Evolutionary conservation across 306 rosid genomes (phyloP), one percentile per base, ranked within the genome.

Genomic region (Dalbergia cultrata): DNA sequence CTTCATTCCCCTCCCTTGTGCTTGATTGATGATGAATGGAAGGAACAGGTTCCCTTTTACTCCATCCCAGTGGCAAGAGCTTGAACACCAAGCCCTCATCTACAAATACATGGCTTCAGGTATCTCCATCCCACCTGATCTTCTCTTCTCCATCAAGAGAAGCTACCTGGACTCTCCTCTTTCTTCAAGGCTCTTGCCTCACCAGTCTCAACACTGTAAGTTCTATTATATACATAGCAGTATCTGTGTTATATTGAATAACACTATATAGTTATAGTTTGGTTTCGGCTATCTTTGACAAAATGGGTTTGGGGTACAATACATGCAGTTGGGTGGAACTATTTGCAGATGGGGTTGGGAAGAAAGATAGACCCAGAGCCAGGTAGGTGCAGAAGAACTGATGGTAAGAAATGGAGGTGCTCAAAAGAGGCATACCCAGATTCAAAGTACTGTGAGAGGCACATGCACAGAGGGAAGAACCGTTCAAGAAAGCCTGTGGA

Each of bases 401-500:
- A 95, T 83, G 99, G 99, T 6, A 93, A 95, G 70, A 95, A 95
- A 77, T 95, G 98, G 99, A 91, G 99, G 79, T 95, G 99, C 34
- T 93, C 99, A 18, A 95, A 95, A 80, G 99, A 93, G 66, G 99
- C 99, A 5, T 95, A 84, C 80, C 92, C 92, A 60, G 97, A 93
- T 86, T 95, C 99, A 0, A 95, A 95, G 70, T 95, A 95, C 93
- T 95, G 99, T 58, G 98, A 95, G 85, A 95, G 97, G 77, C 99
- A 95, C 96, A 95, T 95, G 99, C 99, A 95, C 63, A 91, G 99
- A 91, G 99, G 99, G n/a, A 95, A 95, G 33, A 93, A 95, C 88
- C 99, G 99, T 93, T 90, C 97, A 90, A 95, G 99, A 95, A 95
- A 95, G 94, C 99, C 95, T 88, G 95, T 90, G 94, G 98, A 93